phyloP scores from a whole-genome alignment of 805 yeast species.

The Candida vaughaniae region DNA sequence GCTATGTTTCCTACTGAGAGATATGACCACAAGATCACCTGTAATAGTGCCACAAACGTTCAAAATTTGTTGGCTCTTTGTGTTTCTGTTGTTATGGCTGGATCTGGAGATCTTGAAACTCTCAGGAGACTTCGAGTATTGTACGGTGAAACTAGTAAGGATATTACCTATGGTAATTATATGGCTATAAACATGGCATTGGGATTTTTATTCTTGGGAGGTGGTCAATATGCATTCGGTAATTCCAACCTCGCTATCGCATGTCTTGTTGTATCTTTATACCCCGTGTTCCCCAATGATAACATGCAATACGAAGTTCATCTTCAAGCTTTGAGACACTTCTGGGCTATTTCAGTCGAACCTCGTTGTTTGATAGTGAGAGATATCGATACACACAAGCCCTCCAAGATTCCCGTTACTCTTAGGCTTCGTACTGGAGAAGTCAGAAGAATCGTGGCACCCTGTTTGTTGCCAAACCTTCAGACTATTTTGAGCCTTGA shows the following conservation, averaged over 20 bases:
- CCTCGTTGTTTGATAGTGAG: constrained; percentile 78
- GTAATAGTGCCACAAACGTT: constrained; percentile 51
- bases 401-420: constrained; percentile 48
- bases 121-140: constrained; percentile 70
- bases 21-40: constrained; percentile 59
- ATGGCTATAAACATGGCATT: constrained; percentile 78
- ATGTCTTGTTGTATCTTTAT: constrained; percentile 66
- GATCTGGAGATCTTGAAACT: constrained; percentile 82
- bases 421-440: constrained; percentile 41
- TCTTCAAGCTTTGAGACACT: constrained; percentile 81
- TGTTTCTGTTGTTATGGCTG: constrained; percentile 77
- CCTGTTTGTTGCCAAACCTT: constrained; percentile 67
- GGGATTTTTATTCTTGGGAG: constrained; percentile 87
- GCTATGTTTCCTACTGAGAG: constrained; percentile 41
- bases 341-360: constrained; percentile 85
- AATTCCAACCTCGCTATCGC: constrained; percentile 66
- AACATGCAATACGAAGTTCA: constrained; percentile 52
- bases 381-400: constrained; percentile 60
- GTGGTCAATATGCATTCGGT: constrained; percentile 84
- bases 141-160: constrained; percentile 55
- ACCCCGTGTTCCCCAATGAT: constrained; percentile 64
- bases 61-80: constrained; percentile 64
- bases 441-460: constrained; percentile 43
- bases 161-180: constrained; percentile 61
- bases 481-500: constrained; percentile 47